Evolutionary conservation across 2,329 filamentous ascomycete species (phyloP).

Genomic region (Aureobasidium mangrovei): DNA sequence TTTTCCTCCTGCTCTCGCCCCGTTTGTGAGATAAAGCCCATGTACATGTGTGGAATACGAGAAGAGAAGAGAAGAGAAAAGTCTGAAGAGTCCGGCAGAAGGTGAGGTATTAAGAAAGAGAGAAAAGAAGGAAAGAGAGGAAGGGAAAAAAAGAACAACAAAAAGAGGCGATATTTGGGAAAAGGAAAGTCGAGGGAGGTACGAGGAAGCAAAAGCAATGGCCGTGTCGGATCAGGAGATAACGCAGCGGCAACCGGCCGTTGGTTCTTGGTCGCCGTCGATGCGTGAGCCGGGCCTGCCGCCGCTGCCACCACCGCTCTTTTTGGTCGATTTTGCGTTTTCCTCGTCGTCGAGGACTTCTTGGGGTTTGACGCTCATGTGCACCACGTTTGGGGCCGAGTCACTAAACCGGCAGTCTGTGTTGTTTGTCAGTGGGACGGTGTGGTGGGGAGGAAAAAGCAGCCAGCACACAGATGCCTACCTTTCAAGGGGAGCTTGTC

Average conservation of each 20-base stretch:
- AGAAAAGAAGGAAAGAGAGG: neutral
- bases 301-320: conserved; percentile 38
- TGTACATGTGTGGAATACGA: neutral
- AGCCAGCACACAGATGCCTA: conserved; percentile 31
- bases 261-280: conserved; percentile 47
- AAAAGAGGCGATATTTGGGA: neutral
- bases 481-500: conserved; percentile 80
- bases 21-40: too few relatives aligned
- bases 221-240: conserved; percentile 41
- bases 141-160: neutral
- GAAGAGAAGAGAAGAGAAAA: neutral
- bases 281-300: conserved; percentile 26
- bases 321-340: conserved; percentile 63
- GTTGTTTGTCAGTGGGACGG: neutral
- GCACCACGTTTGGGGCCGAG: conserved; percentile 74
- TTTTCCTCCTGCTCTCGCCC: too few relatives aligned
- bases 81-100: neutral
- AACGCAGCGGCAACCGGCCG: conserved; percentile 55
- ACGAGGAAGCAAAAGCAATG: too few relatives aligned
- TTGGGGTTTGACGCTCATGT: conserved; percentile 85
- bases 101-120: neutral
- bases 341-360: conserved; percentile 74
- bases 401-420: conserved; percentile 70
- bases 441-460: neutral
- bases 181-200: neutral